These are phyloP conservation scores for Clitopilus passeckerianus DNA, from an alignment of 768 basidiomycete genomes.

Conservation along the genomic window DNA sequence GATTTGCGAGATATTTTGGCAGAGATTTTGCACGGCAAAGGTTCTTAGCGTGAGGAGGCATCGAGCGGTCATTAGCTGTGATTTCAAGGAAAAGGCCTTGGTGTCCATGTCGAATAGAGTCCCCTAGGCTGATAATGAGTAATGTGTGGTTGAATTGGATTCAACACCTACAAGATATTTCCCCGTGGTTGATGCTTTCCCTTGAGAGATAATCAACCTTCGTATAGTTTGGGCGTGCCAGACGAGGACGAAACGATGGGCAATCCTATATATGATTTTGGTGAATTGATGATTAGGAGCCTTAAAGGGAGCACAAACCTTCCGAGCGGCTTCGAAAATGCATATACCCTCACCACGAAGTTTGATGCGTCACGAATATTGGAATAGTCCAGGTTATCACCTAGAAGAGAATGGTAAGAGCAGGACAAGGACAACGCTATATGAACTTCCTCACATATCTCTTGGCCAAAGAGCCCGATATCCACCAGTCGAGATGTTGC, in stretches of 20 bases:
- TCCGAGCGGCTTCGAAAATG: background rate
- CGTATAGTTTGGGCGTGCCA: background rate
- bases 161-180: background rate
- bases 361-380: background rate
- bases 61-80: background rate
- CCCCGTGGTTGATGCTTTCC: background rate
- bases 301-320: background rate
- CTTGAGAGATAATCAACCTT: background rate
- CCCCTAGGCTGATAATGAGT: background rate
- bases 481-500: background rate
- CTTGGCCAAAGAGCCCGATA: background rate
- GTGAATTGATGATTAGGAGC: no score
- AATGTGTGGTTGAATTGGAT: background rate
- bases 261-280: background rate
- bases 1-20: slow-evolving; percentile 20
- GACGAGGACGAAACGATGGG: background rate
- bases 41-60: background rate
- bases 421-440: background rate
- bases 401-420: background rate
- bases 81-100: background rate
- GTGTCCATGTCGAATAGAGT: background rate
- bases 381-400: background rate
- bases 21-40: background rate
- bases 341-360: background rate
- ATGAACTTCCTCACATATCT: background rate